These are phyloP conservation scores for Hyparrhenia diplandra DNA, from an alignment of 176 grass and related monocot genomes.

Conservation along the genomic window DNA sequence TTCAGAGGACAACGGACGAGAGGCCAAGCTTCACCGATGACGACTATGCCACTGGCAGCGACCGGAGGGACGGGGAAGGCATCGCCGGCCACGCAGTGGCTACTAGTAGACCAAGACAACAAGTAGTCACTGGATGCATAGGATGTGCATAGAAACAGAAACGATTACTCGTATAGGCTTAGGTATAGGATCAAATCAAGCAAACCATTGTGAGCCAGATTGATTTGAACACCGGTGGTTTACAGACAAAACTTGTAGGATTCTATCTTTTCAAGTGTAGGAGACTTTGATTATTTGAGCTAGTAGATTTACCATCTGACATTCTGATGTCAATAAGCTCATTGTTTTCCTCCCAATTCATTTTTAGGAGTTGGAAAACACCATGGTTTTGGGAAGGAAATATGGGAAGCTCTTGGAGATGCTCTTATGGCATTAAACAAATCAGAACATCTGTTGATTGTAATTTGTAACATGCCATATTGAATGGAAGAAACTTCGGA, in stretches of 20 bases:
- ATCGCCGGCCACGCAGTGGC: constrained; percentile 18
- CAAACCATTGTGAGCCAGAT: background rate
- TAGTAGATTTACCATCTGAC: background rate
- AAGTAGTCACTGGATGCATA: background rate
- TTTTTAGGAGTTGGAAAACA: no score
- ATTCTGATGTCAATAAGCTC: background rate
- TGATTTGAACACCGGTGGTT: background rate
- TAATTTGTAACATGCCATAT: background rate
- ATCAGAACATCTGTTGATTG: background rate
- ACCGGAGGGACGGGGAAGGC: constrained; percentile 32
- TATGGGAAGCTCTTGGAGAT: no score
- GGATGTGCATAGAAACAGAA: constrained; percentile 12
- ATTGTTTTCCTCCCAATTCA: no score
- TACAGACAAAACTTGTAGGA: background rate
- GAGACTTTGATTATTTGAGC: background rate
- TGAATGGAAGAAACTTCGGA: background rate
- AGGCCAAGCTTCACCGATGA: constrained; percentile 27
- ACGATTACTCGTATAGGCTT: background rate
- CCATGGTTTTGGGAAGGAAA: no score
- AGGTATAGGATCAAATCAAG: background rate
- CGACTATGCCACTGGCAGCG: constrained; percentile 3
- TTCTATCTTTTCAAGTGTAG: background rate
- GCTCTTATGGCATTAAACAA: background rate
- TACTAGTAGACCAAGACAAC: constrained; percentile 7
- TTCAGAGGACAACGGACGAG: constrained; percentile 24